Conservation (phyloP, 2,329 filamentous ascomycete species). For the Aspergillus piperis region DNA sequence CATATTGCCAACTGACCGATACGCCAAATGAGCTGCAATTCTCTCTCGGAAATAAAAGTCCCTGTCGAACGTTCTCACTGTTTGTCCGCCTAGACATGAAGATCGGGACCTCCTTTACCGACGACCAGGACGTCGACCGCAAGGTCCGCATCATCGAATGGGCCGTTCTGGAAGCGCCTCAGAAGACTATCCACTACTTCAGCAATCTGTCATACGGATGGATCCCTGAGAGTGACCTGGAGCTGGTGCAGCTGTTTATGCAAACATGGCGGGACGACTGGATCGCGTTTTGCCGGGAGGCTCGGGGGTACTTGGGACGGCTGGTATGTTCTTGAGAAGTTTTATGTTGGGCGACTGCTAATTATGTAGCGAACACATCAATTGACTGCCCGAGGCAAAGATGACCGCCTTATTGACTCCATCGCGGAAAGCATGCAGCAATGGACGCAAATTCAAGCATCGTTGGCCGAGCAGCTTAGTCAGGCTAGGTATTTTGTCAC, state of each 20-base stretch:
- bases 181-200: conserved; percentile 17
- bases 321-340: conserved; percentile 3
- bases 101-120: neutral
- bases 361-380: conserved; percentile 16
- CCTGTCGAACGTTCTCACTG: conserved; percentile 19
- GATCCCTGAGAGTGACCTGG: conserved; percentile 19
- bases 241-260: conserved; percentile 17
- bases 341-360: neutral
- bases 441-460: conserved; percentile 18
- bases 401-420: conserved; percentile 17
- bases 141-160: conserved; percentile 14
- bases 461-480: conserved; percentile 15
- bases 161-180: conserved; percentile 18
- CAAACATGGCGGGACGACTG: conserved; percentile 18
- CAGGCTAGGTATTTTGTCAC: conserved; percentile 16
- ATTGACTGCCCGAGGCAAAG: conserved; percentile 15
- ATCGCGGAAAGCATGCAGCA: conserved; percentile 19
- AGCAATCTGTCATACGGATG: conserved; percentile 19
- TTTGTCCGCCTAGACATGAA: conserved; percentile 12
- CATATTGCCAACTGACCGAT: conserved; percentile 13
- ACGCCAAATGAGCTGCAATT: conserved; percentile 14
- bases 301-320: conserved; percentile 10
- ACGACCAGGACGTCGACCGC: neutral
- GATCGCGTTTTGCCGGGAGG: conserved; percentile 17
- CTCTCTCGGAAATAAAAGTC: conserved; percentile 17